A percentile compares a stretch with the other conserved stretches of the same genome.
phyloP scores from a whole-genome alignment of 2,329 filamentous ascomycete genomes.

The Apiospora sp. region DNA sequence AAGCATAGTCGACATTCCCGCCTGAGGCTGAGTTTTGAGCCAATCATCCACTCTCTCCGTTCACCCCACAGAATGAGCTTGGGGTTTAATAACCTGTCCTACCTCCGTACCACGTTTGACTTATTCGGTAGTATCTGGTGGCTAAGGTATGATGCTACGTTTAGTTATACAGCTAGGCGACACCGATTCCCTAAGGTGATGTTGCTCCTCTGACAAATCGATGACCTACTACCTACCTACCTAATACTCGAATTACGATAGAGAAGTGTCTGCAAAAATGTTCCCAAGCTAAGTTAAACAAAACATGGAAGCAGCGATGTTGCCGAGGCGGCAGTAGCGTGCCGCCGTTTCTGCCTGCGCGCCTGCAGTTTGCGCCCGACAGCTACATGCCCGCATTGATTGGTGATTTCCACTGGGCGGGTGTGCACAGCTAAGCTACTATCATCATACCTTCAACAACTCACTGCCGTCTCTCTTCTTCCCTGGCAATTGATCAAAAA shows the following conservation, averaged over 20 bases:
- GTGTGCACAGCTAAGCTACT: background rate
- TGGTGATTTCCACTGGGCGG: background rate
- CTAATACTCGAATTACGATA: background rate
- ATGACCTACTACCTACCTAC: background rate
- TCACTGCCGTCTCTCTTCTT: background rate
- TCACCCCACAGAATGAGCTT: slow-evolving; percentile 19
- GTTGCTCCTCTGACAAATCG: background rate
- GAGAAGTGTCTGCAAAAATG: background rate
- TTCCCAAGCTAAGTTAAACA: background rate
- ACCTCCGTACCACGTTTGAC: background rate
- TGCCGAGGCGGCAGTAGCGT: background rate
- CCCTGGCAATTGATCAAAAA: background rate
- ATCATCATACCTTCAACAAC: background rate
- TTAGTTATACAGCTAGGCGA: background rate
- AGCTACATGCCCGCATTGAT: background rate
- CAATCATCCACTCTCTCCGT: background rate
- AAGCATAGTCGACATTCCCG: background rate
- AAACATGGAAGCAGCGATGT: background rate
- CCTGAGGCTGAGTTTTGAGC: slow-evolving; percentile 14
- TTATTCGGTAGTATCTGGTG: background rate
- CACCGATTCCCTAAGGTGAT: background rate
- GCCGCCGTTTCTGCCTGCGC: too few relatives aligned
- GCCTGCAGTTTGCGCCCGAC: background rate
- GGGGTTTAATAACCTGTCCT: slow-evolving; percentile 15
- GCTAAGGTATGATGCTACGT: slow-evolving; percentile 8